A percentile compares a stretch with the other conserved stretches of the same genome.
Conservation (phyloP, 129 eudicot genomes). For the Dittrichia graveolens region DNA sequence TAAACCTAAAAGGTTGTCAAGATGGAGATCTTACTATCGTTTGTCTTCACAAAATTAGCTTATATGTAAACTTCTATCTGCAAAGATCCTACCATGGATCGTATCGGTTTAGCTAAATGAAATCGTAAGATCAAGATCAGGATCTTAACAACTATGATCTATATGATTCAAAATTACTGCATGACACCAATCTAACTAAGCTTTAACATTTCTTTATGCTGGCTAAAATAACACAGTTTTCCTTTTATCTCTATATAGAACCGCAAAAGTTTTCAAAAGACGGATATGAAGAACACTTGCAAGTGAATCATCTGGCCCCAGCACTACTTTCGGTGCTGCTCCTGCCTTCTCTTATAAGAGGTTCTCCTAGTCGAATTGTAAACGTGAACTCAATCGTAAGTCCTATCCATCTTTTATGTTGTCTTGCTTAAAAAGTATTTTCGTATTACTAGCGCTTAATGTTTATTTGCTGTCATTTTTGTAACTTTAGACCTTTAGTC, state of each 20-base stretch:
- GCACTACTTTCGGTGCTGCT: conserved; percentile 84
- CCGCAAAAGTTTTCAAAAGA: conserved; percentile 86
- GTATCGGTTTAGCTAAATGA: no score
- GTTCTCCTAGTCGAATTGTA: conserved; percentile 95
- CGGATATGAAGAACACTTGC: conserved; percentile 94
- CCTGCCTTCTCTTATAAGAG: conserved; percentile 88
- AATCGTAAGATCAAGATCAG: no score
- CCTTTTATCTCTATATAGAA: conserved; percentile 46
- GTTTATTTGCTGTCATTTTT: background rate
- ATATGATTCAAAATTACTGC: no score
- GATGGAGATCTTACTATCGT: no score
- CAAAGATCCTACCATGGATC: background rate
- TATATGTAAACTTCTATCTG: no score
- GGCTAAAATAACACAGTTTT: conserved; percentile 9
- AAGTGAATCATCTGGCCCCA: conserved; percentile 98
- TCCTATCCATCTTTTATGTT: conserved; percentile 8
- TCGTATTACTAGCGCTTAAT: background rate
- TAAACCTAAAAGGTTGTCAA: no score
- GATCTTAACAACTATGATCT: no score
- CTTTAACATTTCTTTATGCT: conserved; percentile 6
- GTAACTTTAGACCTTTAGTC: background rate
- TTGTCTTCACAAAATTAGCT: no score
- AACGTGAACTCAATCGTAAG: conserved; percentile 93
- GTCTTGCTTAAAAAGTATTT: background rate
- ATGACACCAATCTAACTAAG: background rate